Base-by-base conservation (phyloP, 352 stramenopile species). In the Globisporangium paddicum region DNA sequence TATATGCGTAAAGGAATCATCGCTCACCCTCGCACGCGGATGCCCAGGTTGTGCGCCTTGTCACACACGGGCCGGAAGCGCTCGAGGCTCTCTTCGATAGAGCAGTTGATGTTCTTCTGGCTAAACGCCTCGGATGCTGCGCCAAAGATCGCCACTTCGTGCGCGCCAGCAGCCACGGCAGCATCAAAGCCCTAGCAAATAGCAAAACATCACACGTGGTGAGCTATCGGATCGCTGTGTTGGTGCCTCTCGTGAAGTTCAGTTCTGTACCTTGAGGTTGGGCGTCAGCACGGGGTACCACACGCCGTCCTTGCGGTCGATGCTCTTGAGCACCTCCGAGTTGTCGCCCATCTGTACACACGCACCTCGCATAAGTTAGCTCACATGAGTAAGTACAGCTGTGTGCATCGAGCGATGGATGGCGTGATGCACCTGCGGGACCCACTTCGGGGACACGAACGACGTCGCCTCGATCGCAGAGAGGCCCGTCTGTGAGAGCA, bases 381-480 rank as follows among this genome's bases (percentile, higher is more conserved):
- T 28, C 13, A n/a, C 35, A 61, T n/a, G 26, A 56, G 14, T 26
- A 40, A 28, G n/a, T n/a, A n/a, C n/a, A n/a, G n/a, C n/a, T n/a
- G n/a, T n/a, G n/a, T n/a, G n/a, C n/a, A n/a, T n/a, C n/a, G n/a
- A n/a, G n/a, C n/a, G n/a, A n/a, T n/a, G n/a, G n/a, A n/a, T n/a
- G 38, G 14, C 9, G 37, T 19, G 5, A 53, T 25, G 10, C 44
- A 94, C 83, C 74, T 98, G 92, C 11, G 96, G 96, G 18, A 99
- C 92, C 94, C 96, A 99, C 69, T 98, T 98, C 19, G 94, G 91
- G 8, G 95, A 98, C 14, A 99, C 96, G 62, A 99, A 99, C 13
- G 90, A 85, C 47, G 93, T 98, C 6, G 90, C 79, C 73, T 99
- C 96, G 56, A 99, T 96, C 4, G 76, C 79, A 5, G 66, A 72